Conservation (phyloP, 441 rosid genomes). For the Populus trichocarpa region DNA sequence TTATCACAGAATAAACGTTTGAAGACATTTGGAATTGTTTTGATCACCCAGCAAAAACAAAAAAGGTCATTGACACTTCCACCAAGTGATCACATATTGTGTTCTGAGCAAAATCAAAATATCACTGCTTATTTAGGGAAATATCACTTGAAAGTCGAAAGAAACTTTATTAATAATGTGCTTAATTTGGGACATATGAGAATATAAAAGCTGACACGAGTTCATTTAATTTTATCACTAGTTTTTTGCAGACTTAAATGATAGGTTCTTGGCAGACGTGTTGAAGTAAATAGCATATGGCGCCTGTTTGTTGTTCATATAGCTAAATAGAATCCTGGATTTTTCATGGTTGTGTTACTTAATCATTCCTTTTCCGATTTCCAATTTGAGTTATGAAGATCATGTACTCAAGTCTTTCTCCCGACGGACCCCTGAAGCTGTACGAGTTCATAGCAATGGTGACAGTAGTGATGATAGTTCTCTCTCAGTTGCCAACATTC, state of each 20-base stretch:
- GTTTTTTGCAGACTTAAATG: not conserved
- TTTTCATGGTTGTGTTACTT: not conserved
- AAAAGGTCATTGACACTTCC: not conserved
- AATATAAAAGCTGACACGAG: not conserved
- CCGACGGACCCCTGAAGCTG: slow-evolving; percentile 65
- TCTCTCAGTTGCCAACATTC: slow-evolving; percentile 89
- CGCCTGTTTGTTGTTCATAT: not conserved
- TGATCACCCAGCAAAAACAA: not conserved
- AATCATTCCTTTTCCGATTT: slow-evolving; percentile 7
- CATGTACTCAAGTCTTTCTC: slow-evolving; percentile 66
- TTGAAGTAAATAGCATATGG: not conserved
- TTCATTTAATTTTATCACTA: not conserved
- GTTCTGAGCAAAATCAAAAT: not conserved
- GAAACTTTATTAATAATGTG: too few relatives aligned
- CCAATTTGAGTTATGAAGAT: slow-evolving; percentile 39
- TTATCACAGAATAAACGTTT: not conserved
- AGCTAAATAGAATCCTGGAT: not conserved
- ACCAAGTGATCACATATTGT: not conserved
- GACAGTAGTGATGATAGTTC: slow-evolving; percentile 69
- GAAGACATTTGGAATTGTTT: not conserved
- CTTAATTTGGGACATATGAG: not conserved
- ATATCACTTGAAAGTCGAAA: not conserved
- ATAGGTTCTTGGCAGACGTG: not conserved
- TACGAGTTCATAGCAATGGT: slow-evolving; percentile 91
- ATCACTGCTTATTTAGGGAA: not conserved